A percentile compares a stretch with the other conserved stretches of the same genome.
Conservation (phyloP, 495 filamentous ascomycete species). For the Sabuloglossum arenarium region DNA sequence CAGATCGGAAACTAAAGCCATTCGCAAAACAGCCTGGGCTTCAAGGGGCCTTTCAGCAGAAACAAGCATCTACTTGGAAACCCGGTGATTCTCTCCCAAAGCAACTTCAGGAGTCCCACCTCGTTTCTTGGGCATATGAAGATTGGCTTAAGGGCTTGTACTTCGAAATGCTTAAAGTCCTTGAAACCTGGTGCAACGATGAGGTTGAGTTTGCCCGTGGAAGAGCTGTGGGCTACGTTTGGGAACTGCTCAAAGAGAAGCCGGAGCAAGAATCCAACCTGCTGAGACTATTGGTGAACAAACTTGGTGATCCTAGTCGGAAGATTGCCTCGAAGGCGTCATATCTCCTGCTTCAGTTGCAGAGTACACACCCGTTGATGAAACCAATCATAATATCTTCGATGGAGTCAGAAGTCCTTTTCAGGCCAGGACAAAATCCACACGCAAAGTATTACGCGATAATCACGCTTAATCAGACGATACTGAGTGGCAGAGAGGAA, state of each 20-base stretch:
- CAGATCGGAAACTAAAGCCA: conserved; percentile 52
- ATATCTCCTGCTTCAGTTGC: conserved; percentile 74
- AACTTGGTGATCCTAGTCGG: conserved; percentile 79
- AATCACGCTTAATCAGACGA: conserved; percentile 92
- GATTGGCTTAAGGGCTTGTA: conserved; percentile 83
- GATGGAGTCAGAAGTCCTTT: conserved; percentile 71
- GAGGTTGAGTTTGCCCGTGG: conserved; percentile 81
- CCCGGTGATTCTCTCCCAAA: conserved; percentile 44
- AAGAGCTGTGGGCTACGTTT: conserved; percentile 71
- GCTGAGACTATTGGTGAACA: conserved; percentile 78
- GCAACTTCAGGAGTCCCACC: conserved; percentile 44
- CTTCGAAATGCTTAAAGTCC: conserved; percentile 73
- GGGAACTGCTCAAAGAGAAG: conserved; percentile 77
- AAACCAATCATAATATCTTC: conserved; percentile 64
- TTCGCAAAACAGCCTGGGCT: conserved; percentile 70
- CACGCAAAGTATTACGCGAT: conserved; percentile 90
- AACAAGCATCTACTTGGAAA: conserved; percentile 36
- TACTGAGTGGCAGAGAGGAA: conserved; percentile 64
- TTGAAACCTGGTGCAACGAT: conserved; percentile 82
- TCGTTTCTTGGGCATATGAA: conserved; percentile 83
- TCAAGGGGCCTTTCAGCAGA: conserved; percentile 39
- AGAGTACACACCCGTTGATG: conserved; percentile 79
- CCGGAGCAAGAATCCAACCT: conserved; percentile 95
- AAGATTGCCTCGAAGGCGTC: conserved; percentile 88
- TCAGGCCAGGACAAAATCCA: conserved; percentile 63